Percentiles rank a stretch among this genome's conserved stretches.
Evolutionary conservation across 176 grass and related monocot genomes (phyloP).

Genomic region (Rhynchospora pubera): DNA sequence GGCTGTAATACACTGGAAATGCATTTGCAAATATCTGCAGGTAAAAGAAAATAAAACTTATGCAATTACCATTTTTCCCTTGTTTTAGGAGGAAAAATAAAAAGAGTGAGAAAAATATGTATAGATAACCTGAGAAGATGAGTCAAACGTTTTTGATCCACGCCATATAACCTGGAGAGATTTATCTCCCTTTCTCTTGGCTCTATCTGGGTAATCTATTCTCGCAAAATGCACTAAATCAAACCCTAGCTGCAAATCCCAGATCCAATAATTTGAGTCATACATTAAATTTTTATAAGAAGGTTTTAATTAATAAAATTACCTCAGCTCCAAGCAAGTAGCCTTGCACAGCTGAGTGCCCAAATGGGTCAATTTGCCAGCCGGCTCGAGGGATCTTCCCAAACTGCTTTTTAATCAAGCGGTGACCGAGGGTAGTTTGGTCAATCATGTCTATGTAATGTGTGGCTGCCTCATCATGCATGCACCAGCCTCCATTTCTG

Average conservation of each 20-base stretch:
- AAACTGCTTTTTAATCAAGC: constrained; percentile 70
- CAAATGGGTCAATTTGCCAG: constrained; percentile 97
- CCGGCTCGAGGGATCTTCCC: constrained; percentile 69
- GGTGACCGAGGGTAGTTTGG: constrained; percentile 88
- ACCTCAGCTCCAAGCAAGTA: constrained; percentile 92
- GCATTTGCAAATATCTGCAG: too few relatives aligned
- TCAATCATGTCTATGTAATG: constrained; percentile 99
- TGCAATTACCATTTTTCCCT: neutral
- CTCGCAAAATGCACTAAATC: constrained; percentile 87
- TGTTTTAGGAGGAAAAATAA: neutral
- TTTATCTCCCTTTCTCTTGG: constrained; percentile 52
- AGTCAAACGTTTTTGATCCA: constrained; percentile 77
- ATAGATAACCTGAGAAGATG: constrained; percentile 61
- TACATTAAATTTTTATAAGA: neutral
- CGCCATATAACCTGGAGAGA: too few relatives aligned
- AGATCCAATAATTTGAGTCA: constrained; percentile 9
- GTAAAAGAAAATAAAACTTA: neutral
- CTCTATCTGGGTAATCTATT: constrained; percentile 95
- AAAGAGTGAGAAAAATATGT: neutral
- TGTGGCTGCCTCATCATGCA: constrained; percentile 89
- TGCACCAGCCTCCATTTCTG: constrained; percentile 96
- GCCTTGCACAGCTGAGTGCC: constrained; percentile 78
- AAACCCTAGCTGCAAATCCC: constrained; percentile 65
- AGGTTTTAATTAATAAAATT: constrained; percentile 24
- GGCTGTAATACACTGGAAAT: constrained; percentile 85